Conservation (phyloP, 768 basidiomycete species). For the Lentinula sp. region DNA sequence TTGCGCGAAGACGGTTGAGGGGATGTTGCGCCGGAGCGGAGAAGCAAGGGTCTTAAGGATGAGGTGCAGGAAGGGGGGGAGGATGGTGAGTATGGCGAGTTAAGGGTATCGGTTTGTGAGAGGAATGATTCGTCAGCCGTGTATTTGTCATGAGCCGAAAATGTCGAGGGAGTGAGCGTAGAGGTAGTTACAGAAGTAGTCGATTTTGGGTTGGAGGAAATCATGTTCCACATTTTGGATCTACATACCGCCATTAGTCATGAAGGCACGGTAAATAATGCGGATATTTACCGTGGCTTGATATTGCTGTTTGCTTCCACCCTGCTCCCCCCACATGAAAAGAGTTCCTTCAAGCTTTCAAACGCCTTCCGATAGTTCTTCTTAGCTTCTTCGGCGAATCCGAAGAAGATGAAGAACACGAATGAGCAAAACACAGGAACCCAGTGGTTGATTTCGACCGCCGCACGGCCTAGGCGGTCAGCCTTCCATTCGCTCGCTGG, state of each 20-base stretch:
- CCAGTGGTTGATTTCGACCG: conserved; percentile 38
- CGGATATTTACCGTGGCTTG: background rate
- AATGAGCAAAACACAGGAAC: conserved; percentile 25
- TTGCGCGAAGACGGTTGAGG: background rate
- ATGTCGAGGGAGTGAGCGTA: background rate
- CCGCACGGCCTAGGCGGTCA: conserved; percentile 1
- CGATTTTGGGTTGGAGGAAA: background rate
- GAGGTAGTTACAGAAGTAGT: background rate
- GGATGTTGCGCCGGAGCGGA: background rate
- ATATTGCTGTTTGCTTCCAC: background rate
- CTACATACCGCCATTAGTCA: background rate
- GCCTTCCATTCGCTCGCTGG: conserved; percentile 36
- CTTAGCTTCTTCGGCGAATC: conserved; percentile 31
- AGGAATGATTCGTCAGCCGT: background rate
- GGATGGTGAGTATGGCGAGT: background rate
- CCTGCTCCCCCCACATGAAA: background rate
- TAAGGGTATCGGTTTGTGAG: background rate
- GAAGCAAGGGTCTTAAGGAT: background rate
- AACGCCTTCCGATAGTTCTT: conserved; percentile 3
- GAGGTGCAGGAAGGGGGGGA: background rate
- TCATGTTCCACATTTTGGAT: background rate
- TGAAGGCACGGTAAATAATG: too few relatives aligned
- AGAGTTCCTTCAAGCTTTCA: background rate
- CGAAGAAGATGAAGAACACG: conserved; percentile 39
- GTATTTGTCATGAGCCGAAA: background rate